Evolutionary conservation across 1,284 basidiomycete genomes (phyloP).

Genomic region (Mycocalia duriaeana): DNA sequence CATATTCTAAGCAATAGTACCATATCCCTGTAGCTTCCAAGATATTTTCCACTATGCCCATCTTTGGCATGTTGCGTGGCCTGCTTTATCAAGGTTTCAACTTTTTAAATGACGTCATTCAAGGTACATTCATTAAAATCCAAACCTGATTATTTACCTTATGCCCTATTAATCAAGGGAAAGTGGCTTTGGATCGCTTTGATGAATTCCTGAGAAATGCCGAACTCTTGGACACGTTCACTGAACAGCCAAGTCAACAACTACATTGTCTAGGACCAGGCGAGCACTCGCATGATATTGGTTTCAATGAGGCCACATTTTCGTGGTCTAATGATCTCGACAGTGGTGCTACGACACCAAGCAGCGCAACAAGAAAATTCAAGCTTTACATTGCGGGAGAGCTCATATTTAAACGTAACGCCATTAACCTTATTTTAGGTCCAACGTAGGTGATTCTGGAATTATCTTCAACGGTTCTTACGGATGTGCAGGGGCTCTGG

Average conservation of each 20-base stretch:
- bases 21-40: neutral
- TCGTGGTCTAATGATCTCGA: conserved; percentile 1
- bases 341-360: conserved; percentile 13
- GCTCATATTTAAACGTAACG: conserved; percentile 49
- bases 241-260: conserved; percentile 14
- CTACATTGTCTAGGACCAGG: neutral
- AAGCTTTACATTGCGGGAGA: conserved; percentile 46
- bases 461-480: too few species aligned
- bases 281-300: neutral
- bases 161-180: conserved; percentile 20
- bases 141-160: neutral
- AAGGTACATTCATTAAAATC: neutral
- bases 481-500: conserved; percentile 24
- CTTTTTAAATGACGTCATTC: neutral
- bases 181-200: conserved; percentile 47
- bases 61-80: conserved; percentile 20
- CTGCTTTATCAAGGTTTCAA: conserved; percentile 3
- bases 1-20: neutral
- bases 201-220: conserved; percentile 40
- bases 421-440: conserved; percentile 63
- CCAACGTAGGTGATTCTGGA: conserved; percentile 40
- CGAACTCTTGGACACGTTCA: conserved; percentile 47
- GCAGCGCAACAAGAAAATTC: conserved; percentile 21
- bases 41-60: conserved; percentile 27
- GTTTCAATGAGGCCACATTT: conserved; percentile 2